Evolutionary conservation across 257 asterid species (phyloP).

Genomic region (Ilex asprella): DNA sequence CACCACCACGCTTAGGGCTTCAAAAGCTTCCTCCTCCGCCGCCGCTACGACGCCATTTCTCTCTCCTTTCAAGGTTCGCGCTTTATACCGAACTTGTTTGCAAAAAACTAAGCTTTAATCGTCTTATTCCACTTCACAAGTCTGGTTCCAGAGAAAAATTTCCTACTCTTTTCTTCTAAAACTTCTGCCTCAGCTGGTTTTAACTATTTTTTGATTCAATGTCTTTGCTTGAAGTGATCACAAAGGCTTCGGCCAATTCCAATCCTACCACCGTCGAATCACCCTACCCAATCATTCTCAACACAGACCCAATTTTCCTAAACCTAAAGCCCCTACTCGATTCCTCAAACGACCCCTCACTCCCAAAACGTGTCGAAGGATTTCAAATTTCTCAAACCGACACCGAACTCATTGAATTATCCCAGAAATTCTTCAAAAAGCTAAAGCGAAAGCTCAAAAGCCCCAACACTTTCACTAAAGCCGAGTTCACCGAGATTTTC

Average conservation of each 20-base stretch:
- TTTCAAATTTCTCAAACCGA: constrained; percentile 53
- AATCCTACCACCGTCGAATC: constrained; percentile 20
- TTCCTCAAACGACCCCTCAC: constrained; percentile 16
- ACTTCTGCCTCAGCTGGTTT: background rate
- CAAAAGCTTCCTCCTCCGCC: background rate
- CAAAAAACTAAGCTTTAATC: no score
- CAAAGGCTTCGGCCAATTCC: constrained; percentile 42
- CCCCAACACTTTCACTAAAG: constrained; percentile 35
- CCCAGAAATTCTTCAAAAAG: constrained; percentile 31
- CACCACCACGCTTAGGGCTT: background rate
- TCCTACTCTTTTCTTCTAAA: background rate
- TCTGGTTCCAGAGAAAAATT: background rate
- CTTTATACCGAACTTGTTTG: background rate
- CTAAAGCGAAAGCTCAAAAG: constrained; percentile 44
- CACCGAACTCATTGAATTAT: constrained; percentile 33
- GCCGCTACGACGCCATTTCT: background rate
- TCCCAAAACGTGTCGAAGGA: constrained; percentile 37
- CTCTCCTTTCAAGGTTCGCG: background rate
- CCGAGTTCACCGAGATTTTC: constrained; percentile 36
- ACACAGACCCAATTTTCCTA: constrained; percentile 39
- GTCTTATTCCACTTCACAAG: background rate
- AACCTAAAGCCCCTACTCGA: constrained; percentile 40
- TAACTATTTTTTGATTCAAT: constrained; percentile 14
- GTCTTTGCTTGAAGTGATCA: constrained; percentile 62
- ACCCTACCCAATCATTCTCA: constrained; percentile 49